These are phyloP conservation scores for Basipetospora sp. DNA, from an alignment of 2,329 filamentous ascomycete species.

Conservation along the genomic window DNA sequence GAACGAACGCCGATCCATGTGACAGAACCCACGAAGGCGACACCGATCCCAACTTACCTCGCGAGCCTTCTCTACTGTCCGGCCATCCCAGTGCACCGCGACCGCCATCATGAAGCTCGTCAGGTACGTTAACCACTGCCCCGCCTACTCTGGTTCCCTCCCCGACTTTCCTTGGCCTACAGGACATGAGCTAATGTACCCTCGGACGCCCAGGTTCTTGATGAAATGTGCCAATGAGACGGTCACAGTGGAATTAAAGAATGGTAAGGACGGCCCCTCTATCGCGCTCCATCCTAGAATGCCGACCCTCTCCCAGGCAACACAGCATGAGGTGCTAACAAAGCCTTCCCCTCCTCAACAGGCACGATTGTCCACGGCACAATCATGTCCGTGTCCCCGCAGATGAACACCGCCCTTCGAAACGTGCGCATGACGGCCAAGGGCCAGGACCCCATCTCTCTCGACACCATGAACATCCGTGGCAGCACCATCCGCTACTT, in stretches of 20 bases:
- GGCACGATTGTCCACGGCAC: conserved; percentile 94
- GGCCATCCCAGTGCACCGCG: not conserved
- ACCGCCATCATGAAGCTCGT: conserved; percentile 79
- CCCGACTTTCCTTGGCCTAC: too few species aligned
- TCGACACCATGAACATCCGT: conserved; percentile 93
- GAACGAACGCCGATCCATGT: not conserved
- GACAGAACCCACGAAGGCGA: not conserved
- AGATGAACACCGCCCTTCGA: conserved; percentile 95
- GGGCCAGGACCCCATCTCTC: conserved; percentile 70
- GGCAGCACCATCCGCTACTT: conserved; percentile 93
- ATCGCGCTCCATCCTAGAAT: not conserved
- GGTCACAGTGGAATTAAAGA: conserved; percentile 95
- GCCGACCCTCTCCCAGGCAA: too few species aligned
- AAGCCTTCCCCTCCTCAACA: conserved; percentile 23
- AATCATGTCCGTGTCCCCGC: conserved; percentile 87
- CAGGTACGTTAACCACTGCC: conserved; percentile 46
- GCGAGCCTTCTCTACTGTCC: not conserved
- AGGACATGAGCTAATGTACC: conserved; percentile 3
- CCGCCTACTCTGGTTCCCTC: not conserved
- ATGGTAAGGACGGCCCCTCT: too few species aligned
- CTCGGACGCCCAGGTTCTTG: conserved; percentile 58
- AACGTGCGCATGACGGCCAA: conserved; percentile 92
- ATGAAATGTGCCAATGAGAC: conserved; percentile 99
- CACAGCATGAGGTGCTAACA: too few species aligned
- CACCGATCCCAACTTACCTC: not conserved